Conservation (phyloP, 2,329 filamentous ascomycete species). For the Blastomyces emzantsi region DNA sequence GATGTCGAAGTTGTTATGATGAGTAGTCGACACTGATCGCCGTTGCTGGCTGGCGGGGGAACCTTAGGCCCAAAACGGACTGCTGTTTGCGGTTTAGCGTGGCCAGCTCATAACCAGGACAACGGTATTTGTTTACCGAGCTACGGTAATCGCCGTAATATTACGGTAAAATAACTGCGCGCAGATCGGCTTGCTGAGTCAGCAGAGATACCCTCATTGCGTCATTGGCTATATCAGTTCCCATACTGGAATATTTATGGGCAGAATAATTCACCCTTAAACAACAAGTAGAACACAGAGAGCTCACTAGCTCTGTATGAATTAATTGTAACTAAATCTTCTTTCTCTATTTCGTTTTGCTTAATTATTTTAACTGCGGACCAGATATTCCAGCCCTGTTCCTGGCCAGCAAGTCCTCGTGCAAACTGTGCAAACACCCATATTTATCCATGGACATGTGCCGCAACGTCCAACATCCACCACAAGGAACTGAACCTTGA, state of each 20-base stretch:
- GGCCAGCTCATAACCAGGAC: constrained; percentile 33
- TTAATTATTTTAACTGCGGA: too few species aligned
- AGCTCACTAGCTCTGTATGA: too few species aligned
- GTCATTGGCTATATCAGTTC: not conserved
- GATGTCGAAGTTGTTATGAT: not conserved
- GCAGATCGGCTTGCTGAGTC: not conserved
- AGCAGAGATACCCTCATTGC: not conserved
- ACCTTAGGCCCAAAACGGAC: constrained; percentile 29
- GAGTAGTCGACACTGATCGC: not conserved
- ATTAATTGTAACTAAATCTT: too few species aligned
- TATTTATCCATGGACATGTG: too few species aligned
- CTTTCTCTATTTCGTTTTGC: too few species aligned
- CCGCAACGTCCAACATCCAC: too few species aligned
- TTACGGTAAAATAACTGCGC: not conserved
- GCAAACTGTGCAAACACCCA: not conserved
- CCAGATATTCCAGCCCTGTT: not conserved
- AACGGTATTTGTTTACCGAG: constrained; percentile 22
- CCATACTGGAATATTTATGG: too few species aligned
- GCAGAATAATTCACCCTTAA: too few species aligned
- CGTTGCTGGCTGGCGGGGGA: constrained; percentile 14
- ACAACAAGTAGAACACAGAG: too few species aligned
- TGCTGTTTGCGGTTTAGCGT: constrained; percentile 34
- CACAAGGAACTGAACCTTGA: too few species aligned
- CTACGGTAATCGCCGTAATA: not conserved
- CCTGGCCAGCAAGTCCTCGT: not conserved